A percentile compares a stretch with the other conserved stretches of the same genome.
These are phyloP conservation scores for Trichoderma harzianum DNA, from an alignment of 2,329 filamentous ascomycete genomes.

Conservation along the genomic window DNA sequence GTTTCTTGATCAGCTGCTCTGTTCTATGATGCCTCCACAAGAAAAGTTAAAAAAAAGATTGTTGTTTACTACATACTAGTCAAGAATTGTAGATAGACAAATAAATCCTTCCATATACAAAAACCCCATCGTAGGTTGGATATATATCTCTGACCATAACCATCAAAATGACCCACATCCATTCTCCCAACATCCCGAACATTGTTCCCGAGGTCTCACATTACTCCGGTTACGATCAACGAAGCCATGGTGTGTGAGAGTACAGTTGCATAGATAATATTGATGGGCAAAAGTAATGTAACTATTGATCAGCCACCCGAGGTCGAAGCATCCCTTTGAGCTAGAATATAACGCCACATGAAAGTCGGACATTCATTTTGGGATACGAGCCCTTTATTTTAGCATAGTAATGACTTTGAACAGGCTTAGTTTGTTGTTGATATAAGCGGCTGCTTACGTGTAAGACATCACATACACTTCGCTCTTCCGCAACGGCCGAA, in stretches of 20 bases:
- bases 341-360: not conserved
- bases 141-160: not conserved
- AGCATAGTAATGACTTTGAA: not conserved
- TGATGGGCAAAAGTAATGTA: not conserved
- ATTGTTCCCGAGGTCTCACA: not conserved
- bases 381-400: not conserved
- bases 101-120: not conserved
- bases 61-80: not conserved
- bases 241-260: not conserved
- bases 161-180: not conserved
- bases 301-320: not conserved
- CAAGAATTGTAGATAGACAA: not conserved
- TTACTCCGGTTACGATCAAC: not conserved
- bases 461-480: not conserved
- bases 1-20: not conserved
- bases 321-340: not conserved
- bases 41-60: not conserved
- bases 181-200: not conserved
- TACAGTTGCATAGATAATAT: not conserved
- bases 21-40: not conserved
- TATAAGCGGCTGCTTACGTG: not conserved
- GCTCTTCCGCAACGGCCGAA: not conserved
- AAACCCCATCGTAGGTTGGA: not conserved
- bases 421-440: not conserved
- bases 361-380: not conserved